Percentiles rank a stretch among this genome's conserved stretches.
Conservation (phyloP, 176 grass and related monocot genomes). For the Zea mays region Zm-B73-REFERENCE-NAM-5.0 NC_050099.1:180809501-180810000, state of each 20-base stretch:
- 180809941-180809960: not conserved
- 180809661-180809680: not conserved
- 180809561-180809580: not conserved
- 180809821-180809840: not conserved
- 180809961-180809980: not conserved
- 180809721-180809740: not conserved
- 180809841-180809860: not conserved
- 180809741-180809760: not conserved
- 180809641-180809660: not conserved
- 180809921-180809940: not conserved
- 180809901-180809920: not conserved
- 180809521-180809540: not conserved
- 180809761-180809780: not conserved
- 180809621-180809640: not conserved
- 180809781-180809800: not conserved
- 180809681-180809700: not conserved
- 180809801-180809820: not conserved
- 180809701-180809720: not conserved
- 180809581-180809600: not conserved
- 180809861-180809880: not conserved
- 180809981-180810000: not conserved
- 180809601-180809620: constrained; percentile 9
- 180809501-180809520: constrained; percentile 1
- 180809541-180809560: constrained; percentile 4
- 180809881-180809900: not conserved